Conservation (phyloP, 352 stramenopile genomes). For the Phytopythium montanum region DNA sequence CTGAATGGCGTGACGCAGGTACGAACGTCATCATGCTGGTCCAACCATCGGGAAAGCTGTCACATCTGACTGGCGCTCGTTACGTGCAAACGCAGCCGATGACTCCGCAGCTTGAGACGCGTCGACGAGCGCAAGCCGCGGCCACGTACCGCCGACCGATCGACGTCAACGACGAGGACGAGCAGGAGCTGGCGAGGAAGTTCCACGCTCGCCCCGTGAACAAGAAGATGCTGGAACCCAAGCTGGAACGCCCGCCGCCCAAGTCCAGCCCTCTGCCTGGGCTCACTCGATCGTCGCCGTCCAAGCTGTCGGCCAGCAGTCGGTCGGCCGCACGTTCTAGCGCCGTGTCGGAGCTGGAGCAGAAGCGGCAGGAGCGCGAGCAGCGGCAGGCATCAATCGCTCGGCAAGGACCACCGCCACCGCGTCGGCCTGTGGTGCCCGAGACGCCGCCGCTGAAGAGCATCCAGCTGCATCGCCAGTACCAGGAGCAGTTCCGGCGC, state of each 20-base stretch:
- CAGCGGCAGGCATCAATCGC: constrained; percentile 12
- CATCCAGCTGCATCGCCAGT: constrained; percentile 64
- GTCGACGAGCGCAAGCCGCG: constrained; percentile 42
- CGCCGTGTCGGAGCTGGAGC: constrained; percentile 32
- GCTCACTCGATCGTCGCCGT: constrained; percentile 39
- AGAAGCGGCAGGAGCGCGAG: constrained; percentile 38
- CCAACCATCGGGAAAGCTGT: neutral
- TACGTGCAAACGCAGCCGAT: constrained; percentile 24
- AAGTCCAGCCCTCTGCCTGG: constrained; percentile 24
- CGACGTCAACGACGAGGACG: constrained; percentile 64
- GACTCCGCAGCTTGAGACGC: constrained; percentile 65
- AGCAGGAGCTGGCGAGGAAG: constrained; percentile 67
- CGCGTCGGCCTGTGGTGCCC: constrained; percentile 44
- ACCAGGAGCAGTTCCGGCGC: constrained; percentile 67
- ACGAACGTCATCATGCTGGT: neutral
- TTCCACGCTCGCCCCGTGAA: constrained; percentile 74
- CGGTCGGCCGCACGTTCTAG: constrained; percentile 28
- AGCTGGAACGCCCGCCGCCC: constrained; percentile 23
- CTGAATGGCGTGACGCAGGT: constrained; percentile 35
- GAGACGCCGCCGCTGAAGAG: constrained; percentile 74
- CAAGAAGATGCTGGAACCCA: constrained; percentile 44
- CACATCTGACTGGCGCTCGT: neutral
- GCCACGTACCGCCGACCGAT: constrained; percentile 48
- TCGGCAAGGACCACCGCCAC: constrained; percentile 19
- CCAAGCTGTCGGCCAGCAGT: constrained; percentile 40